Conservation (phyloP, 495 filamentous ascomycete genomes). For the Hyaloscypha variabilis region DNA sequence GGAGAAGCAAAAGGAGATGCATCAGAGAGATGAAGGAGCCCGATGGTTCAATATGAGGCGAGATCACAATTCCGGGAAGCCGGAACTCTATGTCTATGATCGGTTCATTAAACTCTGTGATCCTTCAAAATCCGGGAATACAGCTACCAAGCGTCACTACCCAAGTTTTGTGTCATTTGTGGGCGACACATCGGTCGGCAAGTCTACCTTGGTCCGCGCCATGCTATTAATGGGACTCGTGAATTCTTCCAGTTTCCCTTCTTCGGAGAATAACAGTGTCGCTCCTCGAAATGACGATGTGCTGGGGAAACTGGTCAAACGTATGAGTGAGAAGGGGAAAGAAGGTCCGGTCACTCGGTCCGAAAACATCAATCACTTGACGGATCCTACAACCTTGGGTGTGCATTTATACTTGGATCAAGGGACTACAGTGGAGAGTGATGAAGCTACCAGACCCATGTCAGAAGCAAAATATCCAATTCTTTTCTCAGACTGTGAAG, state of each 20-base stretch:
- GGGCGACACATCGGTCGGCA: constrained; percentile 9
- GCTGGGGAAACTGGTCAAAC: background rate
- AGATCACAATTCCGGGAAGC: background rate
- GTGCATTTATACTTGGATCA: constrained; percentile 4
- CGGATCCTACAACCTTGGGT: constrained; percentile 1
- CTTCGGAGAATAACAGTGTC: background rate
- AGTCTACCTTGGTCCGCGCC: constrained; percentile 8
- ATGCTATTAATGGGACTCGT: background rate
- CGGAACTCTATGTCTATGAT: constrained; percentile 3
- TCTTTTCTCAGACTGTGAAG: constrained; percentile 21
- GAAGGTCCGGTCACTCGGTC: constrained; percentile 1
- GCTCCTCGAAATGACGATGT: background rate
- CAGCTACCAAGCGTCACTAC: background rate
- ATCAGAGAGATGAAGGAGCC: background rate
- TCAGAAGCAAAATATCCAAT: background rate
- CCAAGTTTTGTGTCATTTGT: constrained; percentile 22
- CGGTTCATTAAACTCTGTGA: background rate
- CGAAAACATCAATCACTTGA: background rate
- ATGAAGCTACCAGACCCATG: background rate
- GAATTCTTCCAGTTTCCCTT: background rate
- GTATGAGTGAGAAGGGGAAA: background rate
- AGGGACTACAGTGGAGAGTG: background rate
- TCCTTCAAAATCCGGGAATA: background rate
- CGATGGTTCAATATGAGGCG: constrained; percentile 5
- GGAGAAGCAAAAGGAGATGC: background rate